A percentile compares a stretch with the other conserved stretches of the same genome.
Conservation (phyloP, 768 basidiomycete genomes). For the Tricholoma saponaceum region DNA sequence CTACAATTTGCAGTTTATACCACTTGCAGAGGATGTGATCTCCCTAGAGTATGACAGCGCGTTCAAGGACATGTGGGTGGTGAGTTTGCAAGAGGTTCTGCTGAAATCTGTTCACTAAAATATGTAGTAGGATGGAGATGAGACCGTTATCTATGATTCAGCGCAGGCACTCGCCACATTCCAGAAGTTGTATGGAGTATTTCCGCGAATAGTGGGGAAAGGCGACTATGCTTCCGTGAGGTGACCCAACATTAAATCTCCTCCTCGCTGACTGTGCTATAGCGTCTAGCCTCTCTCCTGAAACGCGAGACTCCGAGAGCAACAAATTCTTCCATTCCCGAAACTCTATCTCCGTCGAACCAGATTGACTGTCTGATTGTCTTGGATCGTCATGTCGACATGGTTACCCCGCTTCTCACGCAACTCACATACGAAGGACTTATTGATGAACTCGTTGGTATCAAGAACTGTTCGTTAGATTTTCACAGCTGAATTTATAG, state of each 20-base stretch:
- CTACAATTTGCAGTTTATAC: constrained; percentile 92
- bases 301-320: constrained; percentile 50
- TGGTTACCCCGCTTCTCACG: constrained; percentile 93
- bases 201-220: constrained; percentile 91
- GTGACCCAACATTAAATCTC: constrained; percentile 3
- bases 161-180: constrained; percentile 81
- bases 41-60: constrained; percentile 84
- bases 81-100: constrained; percentile 36
- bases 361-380: constrained; percentile 85
- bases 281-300: constrained; percentile 78
- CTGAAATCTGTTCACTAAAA: background rate
- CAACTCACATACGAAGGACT: constrained; percentile 97
- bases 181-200: constrained; percentile 81
- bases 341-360: constrained; percentile 44
- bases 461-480: constrained; percentile 77
- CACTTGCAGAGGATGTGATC: constrained; percentile 87
- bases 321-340: constrained; percentile 29
- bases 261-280: constrained; percentile 2
- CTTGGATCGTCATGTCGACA: constrained; percentile 86
- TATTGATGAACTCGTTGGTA: constrained; percentile 86
- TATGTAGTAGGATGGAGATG: constrained; percentile 77
- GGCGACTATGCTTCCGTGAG: constrained; percentile 81
- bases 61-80: constrained; percentile 89
- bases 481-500: background rate
- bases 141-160: constrained; percentile 85